Conservation (phyloP, 176 grass and related monocot genomes). For the Zizania latifolia region DNA sequence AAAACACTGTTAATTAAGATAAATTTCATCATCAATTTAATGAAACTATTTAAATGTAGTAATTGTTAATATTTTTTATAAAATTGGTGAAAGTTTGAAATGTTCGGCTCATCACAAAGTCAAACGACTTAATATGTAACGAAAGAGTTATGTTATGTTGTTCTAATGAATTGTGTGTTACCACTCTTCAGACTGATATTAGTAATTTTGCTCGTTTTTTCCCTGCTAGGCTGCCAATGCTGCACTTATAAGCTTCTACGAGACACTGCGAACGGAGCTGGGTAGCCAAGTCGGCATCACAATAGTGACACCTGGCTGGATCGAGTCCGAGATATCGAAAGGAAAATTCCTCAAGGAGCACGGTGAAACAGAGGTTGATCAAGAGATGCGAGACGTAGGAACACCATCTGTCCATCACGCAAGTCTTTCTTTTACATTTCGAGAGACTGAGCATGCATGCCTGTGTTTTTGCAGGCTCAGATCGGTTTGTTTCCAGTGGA, state of each 20-base stretch:
- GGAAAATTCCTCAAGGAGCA: constrained; percentile 37
- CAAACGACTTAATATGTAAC: no score
- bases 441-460: neutral
- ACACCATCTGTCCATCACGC: neutral
- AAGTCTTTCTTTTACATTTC: neutral
- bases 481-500: constrained; percentile 51
- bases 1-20: no score
- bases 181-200: neutral
- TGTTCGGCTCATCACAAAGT: no score
- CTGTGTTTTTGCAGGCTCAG: constrained; percentile 36
- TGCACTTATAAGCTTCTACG: constrained; percentile 60
- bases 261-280: constrained; percentile 46
- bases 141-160: neutral
- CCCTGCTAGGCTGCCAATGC: constrained; percentile 75
- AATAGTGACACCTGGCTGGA: constrained; percentile 51
- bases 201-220: neutral
- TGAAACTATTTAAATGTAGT: no score
- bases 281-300: constrained; percentile 46
- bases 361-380: constrained; percentile 39
- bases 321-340: constrained; percentile 66
- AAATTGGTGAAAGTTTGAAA: no score
- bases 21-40: no score
- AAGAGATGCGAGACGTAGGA: constrained; percentile 50
- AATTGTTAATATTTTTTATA: no score
- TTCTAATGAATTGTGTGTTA: neutral